Base-by-base conservation (phyloP, 169 alveolate genomes). In the Plasmodium vivax region DNA sequence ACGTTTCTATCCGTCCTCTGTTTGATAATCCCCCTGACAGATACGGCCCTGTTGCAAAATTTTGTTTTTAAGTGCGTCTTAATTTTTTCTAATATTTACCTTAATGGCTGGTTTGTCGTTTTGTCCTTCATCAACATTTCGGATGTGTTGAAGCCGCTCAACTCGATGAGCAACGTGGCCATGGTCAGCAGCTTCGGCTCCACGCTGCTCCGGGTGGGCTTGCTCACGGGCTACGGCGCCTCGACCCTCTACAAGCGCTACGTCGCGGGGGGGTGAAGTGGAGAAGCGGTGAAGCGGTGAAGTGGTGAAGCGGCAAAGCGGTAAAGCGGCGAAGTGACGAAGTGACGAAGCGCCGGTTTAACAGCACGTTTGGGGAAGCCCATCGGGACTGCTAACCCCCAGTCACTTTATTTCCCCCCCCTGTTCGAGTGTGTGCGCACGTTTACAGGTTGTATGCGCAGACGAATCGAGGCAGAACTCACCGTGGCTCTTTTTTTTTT, bases 61-160 rank as follows among this genome's bases (percentile, higher is more conserved):
- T 88, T 88, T 47, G 34, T 47, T 80, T 88, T 88, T 54, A 56
- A 88, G 54, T 88, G 94, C 36, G 10, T 32, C 23, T 91, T 88
- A 2, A 88, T 88, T 62, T 88, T 88, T 88, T 58, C 90, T 2
- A 88, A 88, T 36, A 62, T 88, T 16, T 88, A 88, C 82, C 73
- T 88, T 41, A 88, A 88, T 79, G 94, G 94, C 9, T 88, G 94
- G 94, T 88, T 88, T 88, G 90, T 88, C 74, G 74, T 41, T 12
- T 62, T 88, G 73, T 88, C 94, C 45, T 88, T 88, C 80, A 88
- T 88, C 5, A 88, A 88, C 79, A 81, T 88, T 5, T 56, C 94
- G 9, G 84, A 79, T 19, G 90, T 88, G 19, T 71, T 88, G 51
- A 88, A 79, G 74, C 90, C 94, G 6, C 19, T 56, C 32, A 88